Evolutionary conservation across 2,329 filamentous ascomycete genomes (phyloP).

Genomic region (Colletotrichum sp.): DNA sequence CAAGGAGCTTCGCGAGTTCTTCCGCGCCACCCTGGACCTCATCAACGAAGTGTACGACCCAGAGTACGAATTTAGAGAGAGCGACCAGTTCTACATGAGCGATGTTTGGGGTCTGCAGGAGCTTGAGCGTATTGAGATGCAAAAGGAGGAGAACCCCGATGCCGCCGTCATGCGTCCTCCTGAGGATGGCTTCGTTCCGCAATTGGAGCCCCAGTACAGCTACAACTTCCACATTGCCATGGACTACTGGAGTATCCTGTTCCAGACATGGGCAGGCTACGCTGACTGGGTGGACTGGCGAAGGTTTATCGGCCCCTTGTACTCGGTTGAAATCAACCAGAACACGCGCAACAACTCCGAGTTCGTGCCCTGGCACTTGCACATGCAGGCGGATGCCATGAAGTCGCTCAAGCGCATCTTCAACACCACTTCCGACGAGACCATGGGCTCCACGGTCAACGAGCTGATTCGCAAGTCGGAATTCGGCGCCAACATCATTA

Average conservation of each 20-base stretch:
- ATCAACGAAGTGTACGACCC: conserved; percentile 38
- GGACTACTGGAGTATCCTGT: conserved; percentile 45
- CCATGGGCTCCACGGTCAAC: conserved; percentile 28
- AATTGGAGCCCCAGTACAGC: conserved; percentile 18
- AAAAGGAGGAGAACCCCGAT: conserved; percentile 25
- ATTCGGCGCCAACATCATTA: conserved; percentile 42
- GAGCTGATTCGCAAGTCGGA: conserved; percentile 35
- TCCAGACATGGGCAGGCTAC: conserved; percentile 43
- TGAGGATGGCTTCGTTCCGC: conserved; percentile 25
- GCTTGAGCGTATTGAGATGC: conserved; percentile 38
- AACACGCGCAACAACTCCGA: conserved; percentile 24
- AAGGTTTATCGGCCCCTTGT: conserved; percentile 31
- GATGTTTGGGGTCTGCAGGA: conserved; percentile 49
- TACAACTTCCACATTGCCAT: conserved; percentile 39
- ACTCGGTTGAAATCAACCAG: conserved; percentile 26
- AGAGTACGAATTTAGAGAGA: conserved; percentile 35
- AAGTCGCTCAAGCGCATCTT: conserved; percentile 33
- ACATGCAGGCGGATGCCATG: conserved; percentile 36
- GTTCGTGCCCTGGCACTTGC: conserved; percentile 34
- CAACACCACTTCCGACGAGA: conserved; percentile 30
- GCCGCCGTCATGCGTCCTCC: conserved; percentile 20
- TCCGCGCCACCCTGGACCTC: conserved; percentile 32
- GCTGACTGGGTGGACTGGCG: conserved; percentile 37
- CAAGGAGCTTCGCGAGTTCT: conserved; percentile 32
- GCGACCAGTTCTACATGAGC: conserved; percentile 49